Evolutionary conservation across 306 rosid species (phyloP), one percentile per base, ranked within the genome.

Genomic region (Prunus dulcis): DNA sequence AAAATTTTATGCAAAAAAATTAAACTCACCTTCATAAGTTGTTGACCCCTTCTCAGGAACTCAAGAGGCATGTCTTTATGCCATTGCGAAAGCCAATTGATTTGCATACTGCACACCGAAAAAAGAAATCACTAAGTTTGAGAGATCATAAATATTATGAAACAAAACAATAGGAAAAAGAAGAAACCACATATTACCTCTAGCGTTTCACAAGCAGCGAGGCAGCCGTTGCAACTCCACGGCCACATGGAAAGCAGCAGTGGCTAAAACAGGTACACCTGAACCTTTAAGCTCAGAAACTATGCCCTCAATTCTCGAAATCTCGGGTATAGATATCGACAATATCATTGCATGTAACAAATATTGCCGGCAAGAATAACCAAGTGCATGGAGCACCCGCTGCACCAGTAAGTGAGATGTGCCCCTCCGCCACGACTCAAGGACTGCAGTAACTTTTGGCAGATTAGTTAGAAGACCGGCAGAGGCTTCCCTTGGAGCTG

Each of bases 401-500:
- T 80, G 90, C 76, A 92, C 91, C 28, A 82, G 63, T 76, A 88
- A 68, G 52, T 82, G 90, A 75, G 90, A 72, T 47, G 67, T 67
- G 69, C 90, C 88, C 82, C 82, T 85, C 30, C 75, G 79, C 96
- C 91, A 92, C 18, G 92, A 90, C 89, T 90, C 97, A 1, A 95
- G 82, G 82, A 90, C 83, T 69, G 80, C 83, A 45, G 83, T 85
- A 70, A 95, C 88, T 84, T 90, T 95, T 56, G 89, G 85, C 50
- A 95, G 97, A 74, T 91, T 92, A 74, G 98, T 91, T 56, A 95
- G 89, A 47, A 95, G 79, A 83, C 96, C 90, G 58, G 99, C 84
- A 12, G 93, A 92, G 69, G 92, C 93, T 88, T 95, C 99, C 85
- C 98, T 91, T 32, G 97, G 99, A 84, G 99, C 97, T 64, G 93